Base-by-base conservation (phyloP, 2,329 filamentous ascomycete genomes). In the Cercospora sp. region DNA sequence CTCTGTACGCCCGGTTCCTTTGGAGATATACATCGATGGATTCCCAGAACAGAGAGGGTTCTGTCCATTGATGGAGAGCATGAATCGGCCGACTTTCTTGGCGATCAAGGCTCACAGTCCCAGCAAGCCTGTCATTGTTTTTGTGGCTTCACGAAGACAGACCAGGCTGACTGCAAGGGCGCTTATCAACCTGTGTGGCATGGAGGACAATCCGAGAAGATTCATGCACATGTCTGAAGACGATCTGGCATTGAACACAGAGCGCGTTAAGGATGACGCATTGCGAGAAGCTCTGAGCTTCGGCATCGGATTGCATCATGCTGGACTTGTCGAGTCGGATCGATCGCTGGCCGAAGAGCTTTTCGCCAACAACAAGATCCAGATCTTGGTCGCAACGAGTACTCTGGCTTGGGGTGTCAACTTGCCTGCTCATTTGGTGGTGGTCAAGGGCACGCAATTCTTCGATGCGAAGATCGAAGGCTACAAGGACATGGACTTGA, bases 361-460 rank as follows among this genome's bases (percentile, higher is more conserved):
- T 1, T 99, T 99, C 78, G 87, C 96, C 30, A 93, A 96, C 80
- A 97, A 97, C 84, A 97, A 98, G 82, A 97, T 99, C 64, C 95
- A 99, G 77, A 94, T 99, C 67, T 86, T 99, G 0, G 90, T 99
- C 3, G 95, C 95, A 3, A 99, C 95, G 0, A 96, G 93, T 77
- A 99, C 96, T 0, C 86, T 99, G 28, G 95, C 95, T 0, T 99
- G 95, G 95, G 96, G 95, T 81, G 94, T 99, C 75, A 99, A 99
- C 78, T 83, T 99, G 75, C 96, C 96, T 0, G 95, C 96, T 1
- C 96, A 99, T 81, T 85, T 99, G 5, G 95, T 99, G 2, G 92
- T 99, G 1, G 96, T 99, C 68, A 99, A 99, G 79, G 95, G 95
- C 64, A 99, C 95, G 0, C 96, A 99, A 76, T 99, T 92, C 82